A percentile compares a stretch with the other conserved stretches of the same genome.
Conservation (phyloP, 148 eudicot genomes). For the Amaranthus palmeri region DNA sequence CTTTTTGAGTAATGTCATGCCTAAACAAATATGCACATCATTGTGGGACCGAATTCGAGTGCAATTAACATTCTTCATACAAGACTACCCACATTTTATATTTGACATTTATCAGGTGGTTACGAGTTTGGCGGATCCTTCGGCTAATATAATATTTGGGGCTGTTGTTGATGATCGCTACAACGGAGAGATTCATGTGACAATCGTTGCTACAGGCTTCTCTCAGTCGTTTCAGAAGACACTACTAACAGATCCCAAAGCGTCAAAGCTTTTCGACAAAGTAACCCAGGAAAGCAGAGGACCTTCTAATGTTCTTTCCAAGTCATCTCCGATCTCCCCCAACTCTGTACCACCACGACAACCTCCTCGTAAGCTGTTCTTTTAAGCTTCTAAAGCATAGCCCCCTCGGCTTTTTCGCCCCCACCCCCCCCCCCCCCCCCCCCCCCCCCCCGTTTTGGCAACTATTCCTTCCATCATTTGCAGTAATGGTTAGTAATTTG, state of each 20-base stretch:
- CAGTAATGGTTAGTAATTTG: constrained; percentile 6
- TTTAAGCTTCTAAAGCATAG: constrained; percentile 25
- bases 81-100: not conserved
- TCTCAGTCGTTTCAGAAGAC: constrained; percentile 90
- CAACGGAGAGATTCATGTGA: constrained; percentile 94
- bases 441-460: no score
- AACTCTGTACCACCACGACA: constrained; percentile 45
- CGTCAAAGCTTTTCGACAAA: constrained; percentile 52
- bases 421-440: no score
- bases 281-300: constrained; percentile 44
- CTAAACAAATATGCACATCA: no score
- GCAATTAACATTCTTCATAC: not conserved
- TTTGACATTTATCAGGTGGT: constrained; percentile 51
- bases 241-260: constrained; percentile 74
- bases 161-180: constrained; percentile 97
- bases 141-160: constrained; percentile 96
- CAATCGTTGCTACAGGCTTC: constrained; percentile 92
- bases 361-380: constrained; percentile 61
- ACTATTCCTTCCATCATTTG: not conserved
- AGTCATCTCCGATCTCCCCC: constrained; percentile 32
- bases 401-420: not conserved
- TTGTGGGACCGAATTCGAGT: not conserved
- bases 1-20: no score
- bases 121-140: constrained; percentile 95
- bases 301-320: constrained; percentile 30